Conservation (phyloP, 2,329 filamentous ascomycete genomes). For the Pseudogymnoascus sp. region DNA sequence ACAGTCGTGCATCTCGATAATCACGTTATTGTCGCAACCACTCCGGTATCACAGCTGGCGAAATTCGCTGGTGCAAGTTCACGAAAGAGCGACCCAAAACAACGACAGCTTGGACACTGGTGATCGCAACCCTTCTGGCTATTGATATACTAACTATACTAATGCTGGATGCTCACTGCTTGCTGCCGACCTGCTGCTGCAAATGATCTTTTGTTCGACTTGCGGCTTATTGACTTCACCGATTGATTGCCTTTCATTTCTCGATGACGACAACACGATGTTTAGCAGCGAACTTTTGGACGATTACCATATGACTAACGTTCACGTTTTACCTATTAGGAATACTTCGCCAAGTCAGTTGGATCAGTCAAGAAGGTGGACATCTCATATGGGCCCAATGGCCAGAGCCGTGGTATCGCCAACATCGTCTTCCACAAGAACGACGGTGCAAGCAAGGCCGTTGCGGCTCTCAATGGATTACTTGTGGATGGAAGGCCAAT, state of each 20-base stretch:
- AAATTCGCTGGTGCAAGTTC: neutral
- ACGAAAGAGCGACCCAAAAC: neutral
- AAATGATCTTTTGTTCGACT: slow-evolving; percentile 24
- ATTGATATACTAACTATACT: slow-evolving; percentile 27
- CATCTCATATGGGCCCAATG: slow-evolving; percentile 86
- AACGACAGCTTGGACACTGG: neutral
- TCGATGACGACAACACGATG: slow-evolving; percentile 17
- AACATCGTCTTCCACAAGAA: slow-evolving; percentile 78
- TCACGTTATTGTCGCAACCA: neutral
- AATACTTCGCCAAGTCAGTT: slow-evolving; percentile 86
- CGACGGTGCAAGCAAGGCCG: slow-evolving; percentile 77
- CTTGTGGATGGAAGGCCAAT: slow-evolving; percentile 85
- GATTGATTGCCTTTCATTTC: slow-evolving; percentile 11
- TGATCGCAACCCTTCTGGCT: neutral
- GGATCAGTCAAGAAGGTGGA: slow-evolving; percentile 87
- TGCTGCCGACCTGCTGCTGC: slow-evolving; percentile 34
- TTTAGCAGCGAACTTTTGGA: slow-evolving; percentile 28
- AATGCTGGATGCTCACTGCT: slow-evolving; percentile 52
- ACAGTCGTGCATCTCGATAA: neutral
- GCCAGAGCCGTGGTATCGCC: slow-evolving; percentile 83
- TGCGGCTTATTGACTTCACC: slow-evolving; percentile 8
- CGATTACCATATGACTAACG: slow-evolving; percentile 56
- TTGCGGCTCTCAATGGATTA: slow-evolving; percentile 75
- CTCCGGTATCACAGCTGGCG: neutral
- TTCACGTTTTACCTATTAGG: slow-evolving; percentile 60